Evolutionary conservation across 2,329 filamentous ascomycete species (phyloP).

Genomic region (Lachnellula occidentalis): DNA sequence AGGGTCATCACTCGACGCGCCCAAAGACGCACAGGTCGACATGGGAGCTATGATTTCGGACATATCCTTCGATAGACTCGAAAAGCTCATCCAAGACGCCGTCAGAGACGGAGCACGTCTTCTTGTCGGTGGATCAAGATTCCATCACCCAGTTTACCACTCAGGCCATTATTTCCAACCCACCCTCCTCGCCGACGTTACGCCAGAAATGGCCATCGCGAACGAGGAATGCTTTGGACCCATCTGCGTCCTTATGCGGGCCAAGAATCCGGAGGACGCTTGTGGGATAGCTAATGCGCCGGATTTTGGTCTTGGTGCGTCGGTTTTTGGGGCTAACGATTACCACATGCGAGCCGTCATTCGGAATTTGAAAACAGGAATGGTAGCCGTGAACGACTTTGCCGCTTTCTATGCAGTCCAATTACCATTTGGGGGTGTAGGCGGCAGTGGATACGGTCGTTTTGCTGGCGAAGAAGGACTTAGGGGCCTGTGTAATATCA

Average conservation of each 20-base stretch:
- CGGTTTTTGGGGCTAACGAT: conserved; percentile 72
- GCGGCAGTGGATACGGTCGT: conserved; percentile 83
- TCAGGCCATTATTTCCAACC: conserved; percentile 87
- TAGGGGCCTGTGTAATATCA: conserved; percentile 77
- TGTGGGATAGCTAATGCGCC: conserved; percentile 79
- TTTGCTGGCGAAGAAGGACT: conserved; percentile 91
- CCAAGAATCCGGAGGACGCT: conserved; percentile 56
- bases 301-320: conserved; percentile 79
- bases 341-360: conserved; percentile 60
- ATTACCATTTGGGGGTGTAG: conserved; percentile 78
- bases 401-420: conserved; percentile 90
- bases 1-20: conserved; percentile 57
- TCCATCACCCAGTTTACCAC: conserved; percentile 66
- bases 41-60: conserved; percentile 87
- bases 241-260: conserved; percentile 78
- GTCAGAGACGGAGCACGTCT: conserved; percentile 74
- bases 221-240: conserved; percentile 91
- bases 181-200: conserved; percentile 88
- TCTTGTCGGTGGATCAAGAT: conserved; percentile 70
- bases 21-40: conserved; percentile 54
- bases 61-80: conserved; percentile 67
- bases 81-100: conserved; percentile 70
- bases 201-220: conserved; percentile 77
- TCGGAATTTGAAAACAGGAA: conserved; percentile 68
- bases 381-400: conserved; percentile 96